Conservation (phyloP, 2,329 filamentous ascomycete species). For the Cephalotrichum gorgonifer region DNA sequence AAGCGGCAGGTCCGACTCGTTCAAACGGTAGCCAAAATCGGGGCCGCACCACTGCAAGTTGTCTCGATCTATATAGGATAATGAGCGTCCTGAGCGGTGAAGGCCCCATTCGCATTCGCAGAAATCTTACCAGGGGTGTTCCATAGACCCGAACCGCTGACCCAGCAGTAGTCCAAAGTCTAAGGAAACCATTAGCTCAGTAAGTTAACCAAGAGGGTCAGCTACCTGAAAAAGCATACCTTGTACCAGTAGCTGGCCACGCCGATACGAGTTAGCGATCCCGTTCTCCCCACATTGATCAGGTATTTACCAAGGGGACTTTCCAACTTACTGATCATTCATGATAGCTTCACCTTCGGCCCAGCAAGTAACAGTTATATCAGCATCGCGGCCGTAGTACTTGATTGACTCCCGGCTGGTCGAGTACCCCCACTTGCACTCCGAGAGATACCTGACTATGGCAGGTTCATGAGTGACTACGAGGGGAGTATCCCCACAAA, state of each 20-base stretch:
- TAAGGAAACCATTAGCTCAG: background rate
- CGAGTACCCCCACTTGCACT: slow-evolving; percentile 6
- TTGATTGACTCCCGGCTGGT: slow-evolving; percentile 1
- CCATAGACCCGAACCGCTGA: slow-evolving; percentile 6
- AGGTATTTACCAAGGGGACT: too few relatives aligned
- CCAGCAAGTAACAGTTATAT: slow-evolving; percentile 5
- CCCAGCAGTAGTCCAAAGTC: slow-evolving; percentile 6
- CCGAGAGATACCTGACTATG: slow-evolving; percentile 4
- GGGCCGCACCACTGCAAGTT: slow-evolving; percentile 1
- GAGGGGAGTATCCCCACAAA: slow-evolving; percentile 1
- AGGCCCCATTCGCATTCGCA: background rate
- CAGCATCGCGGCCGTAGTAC: slow-evolving; percentile 5
- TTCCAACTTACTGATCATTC: slow-evolving; percentile 1
- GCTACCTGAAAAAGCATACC: background rate
- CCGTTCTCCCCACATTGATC: too few relatives aligned
- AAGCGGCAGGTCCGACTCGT: background rate
- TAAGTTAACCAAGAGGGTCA: background rate
- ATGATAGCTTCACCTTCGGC: slow-evolving; percentile 1
- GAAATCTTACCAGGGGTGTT: background rate
- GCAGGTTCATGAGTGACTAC: slow-evolving; percentile 4
- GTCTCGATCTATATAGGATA: background rate
- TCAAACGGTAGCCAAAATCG: background rate
- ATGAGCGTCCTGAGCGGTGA: background rate
- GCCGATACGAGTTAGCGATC: background rate
- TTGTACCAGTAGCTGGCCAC: slow-evolving; percentile 6